Base-by-base conservation (phyloP, 306 rosid genomes). In the Glycine tomentella region DNA sequence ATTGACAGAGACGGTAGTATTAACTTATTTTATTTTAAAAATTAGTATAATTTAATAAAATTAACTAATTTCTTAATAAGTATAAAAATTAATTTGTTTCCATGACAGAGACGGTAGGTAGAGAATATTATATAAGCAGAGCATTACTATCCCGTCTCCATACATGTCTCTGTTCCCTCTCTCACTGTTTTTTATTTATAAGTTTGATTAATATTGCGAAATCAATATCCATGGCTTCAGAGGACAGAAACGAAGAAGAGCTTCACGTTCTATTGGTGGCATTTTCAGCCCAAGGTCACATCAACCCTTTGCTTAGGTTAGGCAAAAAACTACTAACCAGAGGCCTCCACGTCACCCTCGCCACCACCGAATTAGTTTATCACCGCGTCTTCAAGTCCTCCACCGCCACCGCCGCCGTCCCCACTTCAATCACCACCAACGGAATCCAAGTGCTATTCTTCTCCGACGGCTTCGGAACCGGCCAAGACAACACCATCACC, bases 271-370 rank as follows among this genome's bases (percentile, higher is more conserved):
- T 88, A 5, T 46, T 88, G 57, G 90, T 88, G 74, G 84, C 91
- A 0, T 79, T 86, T 36, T 78, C 89, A 63, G 80, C 91, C 6
- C 91, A 88, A 67, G 90, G 92, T 9, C 92, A 88, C 81, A 80
- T 88, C 31, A 88, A 88, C 59, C 90, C 92, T 33, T 34, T 86
- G 13, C 88, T 88, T 7, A 45, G 90, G 49, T 76, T 88, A 0
- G 88, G 84, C 59, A 81, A 76, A 48, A 64, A 48, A 49, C 75
- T 88, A 0, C 42, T 84, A 9, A 68, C 80, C 52, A 84, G 58
- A 80, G 88, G 88, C 82, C 88, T 88, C 11, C 79, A 82, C 3
- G 92, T 86, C 68, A 81, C 90, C 5, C 87, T 88, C n/a, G 92
- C 92, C 84, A 84, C 89, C 75, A 86, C 92, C 14, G 82, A 79